phyloP scores from a whole-genome alignment of 108 stramenopile genomes.

The Cyclotella sp. region DNA sequence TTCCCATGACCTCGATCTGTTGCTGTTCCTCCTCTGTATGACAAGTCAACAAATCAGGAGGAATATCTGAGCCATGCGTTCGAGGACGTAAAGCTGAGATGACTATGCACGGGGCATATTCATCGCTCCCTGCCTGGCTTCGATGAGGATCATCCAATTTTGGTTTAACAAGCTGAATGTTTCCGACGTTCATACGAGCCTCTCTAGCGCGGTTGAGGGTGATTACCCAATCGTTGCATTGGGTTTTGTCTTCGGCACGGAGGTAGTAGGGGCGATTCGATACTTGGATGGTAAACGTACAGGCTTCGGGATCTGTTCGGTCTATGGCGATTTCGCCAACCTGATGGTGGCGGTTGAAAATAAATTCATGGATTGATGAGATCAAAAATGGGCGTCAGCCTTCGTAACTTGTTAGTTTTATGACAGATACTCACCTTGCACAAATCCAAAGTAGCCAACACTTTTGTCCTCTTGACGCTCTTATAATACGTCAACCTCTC shows the following conservation, averaged over 20 bases:
- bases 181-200: conserved; percentile 80
- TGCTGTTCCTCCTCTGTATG: conserved; percentile 33
- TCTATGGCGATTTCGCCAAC: conserved; percentile 82
- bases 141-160: conserved; percentile 27
- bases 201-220: conserved; percentile 84
- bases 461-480: conserved; percentile 88
- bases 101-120: conserved; percentile 50
- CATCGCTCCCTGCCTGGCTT: conserved; percentile 43
- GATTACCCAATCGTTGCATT: conserved; percentile 89
- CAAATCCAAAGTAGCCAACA: conserved; percentile 86
- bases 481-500: conserved; percentile 97
- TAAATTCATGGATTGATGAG: neutral
- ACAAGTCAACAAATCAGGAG: conserved; percentile 44
- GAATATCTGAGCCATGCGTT: conserved; percentile 33
- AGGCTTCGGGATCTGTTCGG: conserved; percentile 60
- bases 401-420: neutral
- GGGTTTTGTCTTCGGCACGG: conserved; percentile 72
- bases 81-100: conserved; percentile 48
- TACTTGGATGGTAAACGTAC: conserved; percentile 83
- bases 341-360: conserved; percentile 18
- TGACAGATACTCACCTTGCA: conserved; percentile 59
- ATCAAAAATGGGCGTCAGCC: neutral
- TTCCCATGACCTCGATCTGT: conserved; percentile 47
- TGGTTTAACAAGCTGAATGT: conserved; percentile 69
- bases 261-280: conserved; percentile 76